phyloP scores from a whole-genome alignment of 1,139 yeast genomes.

The Pichia sp. region DNA sequence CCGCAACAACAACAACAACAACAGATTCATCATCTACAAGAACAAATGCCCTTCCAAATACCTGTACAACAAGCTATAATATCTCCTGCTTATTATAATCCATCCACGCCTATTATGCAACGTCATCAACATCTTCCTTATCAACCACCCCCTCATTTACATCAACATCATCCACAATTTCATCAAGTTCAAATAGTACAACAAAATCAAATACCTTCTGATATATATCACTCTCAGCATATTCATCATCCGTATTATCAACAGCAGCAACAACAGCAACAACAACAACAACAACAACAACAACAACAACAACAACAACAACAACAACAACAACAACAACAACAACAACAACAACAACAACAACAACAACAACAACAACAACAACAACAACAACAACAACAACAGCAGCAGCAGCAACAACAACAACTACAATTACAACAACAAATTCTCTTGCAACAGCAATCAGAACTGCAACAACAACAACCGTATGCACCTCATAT shows the following conservation, averaged over 20 bases:
- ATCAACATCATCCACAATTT: background rate
- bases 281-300: background rate
- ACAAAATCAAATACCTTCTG: background rate
- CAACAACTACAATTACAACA: background rate
- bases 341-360: constrained; percentile 2
- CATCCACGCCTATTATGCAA: background rate
- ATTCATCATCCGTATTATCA: background rate
- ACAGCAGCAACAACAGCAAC: background rate
- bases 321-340: background rate
- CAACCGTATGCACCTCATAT: background rate
- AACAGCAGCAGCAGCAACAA: background rate
- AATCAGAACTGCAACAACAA: background rate
- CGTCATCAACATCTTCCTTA: background rate
- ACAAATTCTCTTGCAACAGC: background rate
- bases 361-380: background rate
- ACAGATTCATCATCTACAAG: background rate
- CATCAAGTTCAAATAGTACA: background rate
- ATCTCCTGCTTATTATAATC: background rate
- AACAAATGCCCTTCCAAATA: background rate
- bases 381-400: background rate
- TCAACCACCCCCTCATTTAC: background rate
- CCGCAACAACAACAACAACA: background rate
- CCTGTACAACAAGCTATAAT: background rate
- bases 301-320: background rate
- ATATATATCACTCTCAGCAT: background rate